These are phyloP conservation scores for Biscogniauxia mediterranea DNA, from an alignment of 2,329 filamentous ascomycete genomes.

Conservation along the genomic window DNA sequence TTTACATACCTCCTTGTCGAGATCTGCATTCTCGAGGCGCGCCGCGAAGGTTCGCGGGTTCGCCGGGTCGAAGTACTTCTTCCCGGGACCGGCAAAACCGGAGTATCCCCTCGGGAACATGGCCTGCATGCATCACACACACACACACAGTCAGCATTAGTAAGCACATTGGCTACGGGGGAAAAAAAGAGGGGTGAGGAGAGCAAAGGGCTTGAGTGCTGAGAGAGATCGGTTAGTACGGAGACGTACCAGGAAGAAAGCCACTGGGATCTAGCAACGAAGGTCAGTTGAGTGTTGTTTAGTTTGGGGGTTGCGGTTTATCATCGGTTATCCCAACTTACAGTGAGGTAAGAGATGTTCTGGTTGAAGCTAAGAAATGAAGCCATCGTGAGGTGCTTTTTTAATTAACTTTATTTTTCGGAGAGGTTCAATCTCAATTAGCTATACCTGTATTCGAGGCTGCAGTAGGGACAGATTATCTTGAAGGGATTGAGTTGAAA, in stretches of 20 bases:
- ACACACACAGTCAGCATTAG: not conserved
- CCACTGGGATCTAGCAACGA: constrained; percentile 24
- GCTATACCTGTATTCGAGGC: too few species aligned
- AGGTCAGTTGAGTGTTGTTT: constrained; percentile 6
- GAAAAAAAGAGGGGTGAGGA: too few species aligned
- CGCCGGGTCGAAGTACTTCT: constrained; percentile 27
- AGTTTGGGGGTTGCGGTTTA: not conserved
- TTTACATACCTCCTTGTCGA: constrained; percentile 28
- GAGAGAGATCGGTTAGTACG: not conserved
- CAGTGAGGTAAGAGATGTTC: constrained; percentile 34
- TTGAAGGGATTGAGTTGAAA: too few species aligned
- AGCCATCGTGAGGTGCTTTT: constrained; percentile 21
- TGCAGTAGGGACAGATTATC: too few species aligned
- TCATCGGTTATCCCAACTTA: constrained; percentile 13
- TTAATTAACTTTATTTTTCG: too few species aligned
- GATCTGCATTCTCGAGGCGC: constrained; percentile 23
- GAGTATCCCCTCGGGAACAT: constrained; percentile 28
- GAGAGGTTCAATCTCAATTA: too few species aligned
- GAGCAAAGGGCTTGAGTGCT: not conserved
- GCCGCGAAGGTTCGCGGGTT: constrained; percentile 28
- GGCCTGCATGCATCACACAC: constrained; percentile 14
- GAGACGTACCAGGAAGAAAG: constrained; percentile 25
- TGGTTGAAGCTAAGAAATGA: constrained; percentile 26
- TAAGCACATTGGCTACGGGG: not conserved
- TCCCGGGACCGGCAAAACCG: constrained; percentile 29